Base-by-base conservation (phyloP, 1,284 basidiomycete species). In the Tilletia walkeri region DNA sequence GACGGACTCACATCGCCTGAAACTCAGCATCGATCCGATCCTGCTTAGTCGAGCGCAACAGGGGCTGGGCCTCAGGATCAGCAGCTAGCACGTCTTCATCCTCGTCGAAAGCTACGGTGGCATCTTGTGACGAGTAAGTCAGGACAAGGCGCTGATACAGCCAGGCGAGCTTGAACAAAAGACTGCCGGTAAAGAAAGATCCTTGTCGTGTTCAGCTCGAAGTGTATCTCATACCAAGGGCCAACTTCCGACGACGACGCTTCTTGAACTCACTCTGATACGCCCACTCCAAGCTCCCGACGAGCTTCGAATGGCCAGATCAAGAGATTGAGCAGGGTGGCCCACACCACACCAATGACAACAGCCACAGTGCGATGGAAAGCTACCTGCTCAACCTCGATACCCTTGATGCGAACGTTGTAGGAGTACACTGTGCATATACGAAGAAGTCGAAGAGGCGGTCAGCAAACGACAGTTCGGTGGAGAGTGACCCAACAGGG, bases 281-380 rank as follows among this genome's bases (percentile, higher is more conserved):
- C 87, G 0, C 89, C 91, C 72, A 89, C 89, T 50, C 91, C 89
- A 2, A 99, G 86, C 84, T 97, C 94, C 39, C 91, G 86, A 67
- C 95, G 86, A 0, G 95, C 95, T 81, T 96, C 95, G 24, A 92
- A 89, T 0, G 95, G 95, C 94, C 95, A 98, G 90, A 94, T 93
- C 74, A 91, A 90, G 65, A 92, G 87, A 5, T 92, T 94, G 14
- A 97, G 89, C 38, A 96, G 84, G 2, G 90, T 88, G 0, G 94
- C 94, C 91, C 92, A 98, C 0, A 95, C 83, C 0, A 95, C 93
- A 16, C 95, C 95, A 5, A 89, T 87, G 0, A 88, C 90, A n/a
- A 99, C 95, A 30, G 93, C 88, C 3, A 90, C 80, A 0, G 90
- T 90, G 68, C 95, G 90, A 78, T 90, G 88, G 59, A 88, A 86